Base-by-base conservation (phyloP, 2,329 filamentous ascomycete species). In the Teratosphaeria epicoccoides region DNA sequence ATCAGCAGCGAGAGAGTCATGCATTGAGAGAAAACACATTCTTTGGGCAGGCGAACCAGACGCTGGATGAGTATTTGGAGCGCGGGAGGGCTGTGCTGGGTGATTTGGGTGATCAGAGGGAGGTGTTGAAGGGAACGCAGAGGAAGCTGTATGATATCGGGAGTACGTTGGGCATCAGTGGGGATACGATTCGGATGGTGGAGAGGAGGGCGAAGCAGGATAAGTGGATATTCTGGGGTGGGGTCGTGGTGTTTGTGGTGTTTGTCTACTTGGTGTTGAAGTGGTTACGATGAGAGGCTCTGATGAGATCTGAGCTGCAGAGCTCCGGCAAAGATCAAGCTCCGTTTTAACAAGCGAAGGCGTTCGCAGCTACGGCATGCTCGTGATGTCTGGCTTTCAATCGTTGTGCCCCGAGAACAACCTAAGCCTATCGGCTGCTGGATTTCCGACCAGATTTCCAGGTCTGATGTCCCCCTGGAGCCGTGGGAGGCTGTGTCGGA, bases 151-250 rank as follows among this genome's bases (percentile, higher is more conserved):
- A 97, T 66, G 91, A 82, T 61, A 89, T 96, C 20, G 93, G 88
- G 6, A 97, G 95, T 66, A 97, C 93, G 22, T 72, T 98, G 46
- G 93, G 93, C 0, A 80, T 98, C 54, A 94, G 87, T 64, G 90
- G 91, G 20, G 91, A 97, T 67, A 98, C 93, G 1, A 98, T 98
- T 58, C 83, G 93, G 46, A 97, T 93, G 88, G 85, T 98, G 43
- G 91, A 97, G 72, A 74, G 93, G 60, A 78, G 93, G 56, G 89
- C 93, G 48, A 86, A 83, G 68, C 87, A 97, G 74, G 93, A 98
- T 68, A 97, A 96, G 72, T 97, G 90, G 89, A 95, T 98, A 29
- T 98, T 98, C 68, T 87, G 86, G 78, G 85, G 75, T 0, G 89
- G 93, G 0, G 88, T 91, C 2, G 70, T 94, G 4, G 70, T 93